Evolutionary conservation across 768 basidiomycete genomes (phyloP).

Genomic region (Boletus barrowsii): DNA sequence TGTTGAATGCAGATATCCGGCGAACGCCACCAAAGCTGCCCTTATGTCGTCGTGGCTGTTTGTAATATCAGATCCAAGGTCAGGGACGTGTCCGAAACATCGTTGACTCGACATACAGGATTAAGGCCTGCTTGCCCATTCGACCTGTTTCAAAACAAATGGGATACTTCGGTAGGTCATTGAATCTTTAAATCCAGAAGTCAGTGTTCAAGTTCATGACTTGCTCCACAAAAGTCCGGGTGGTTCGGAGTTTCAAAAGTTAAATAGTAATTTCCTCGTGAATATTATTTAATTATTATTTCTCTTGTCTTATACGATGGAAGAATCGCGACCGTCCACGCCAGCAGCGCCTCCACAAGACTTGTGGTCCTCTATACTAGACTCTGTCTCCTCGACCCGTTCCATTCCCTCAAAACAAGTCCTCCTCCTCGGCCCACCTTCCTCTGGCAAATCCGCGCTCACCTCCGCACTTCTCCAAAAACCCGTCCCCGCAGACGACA

Average conservation of each 20-base stretch:
- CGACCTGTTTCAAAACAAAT: no score
- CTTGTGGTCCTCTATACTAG: conserved; percentile 90
- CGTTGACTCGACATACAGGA: no score
- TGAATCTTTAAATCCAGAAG: no score
- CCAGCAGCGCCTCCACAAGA: conserved; percentile 76
- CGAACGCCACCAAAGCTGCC: no score
- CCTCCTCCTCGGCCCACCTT: conserved; percentile 76
- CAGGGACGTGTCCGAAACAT: no score
- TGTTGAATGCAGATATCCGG: no score
- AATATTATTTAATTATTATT: neutral
- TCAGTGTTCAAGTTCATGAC: no score
- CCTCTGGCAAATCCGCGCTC: conserved; percentile 75
- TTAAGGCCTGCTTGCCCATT: no score
- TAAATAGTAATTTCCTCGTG: neutral
- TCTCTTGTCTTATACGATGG: conserved; percentile 26
- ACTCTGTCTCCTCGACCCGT: conserved; percentile 78
- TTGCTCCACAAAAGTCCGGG: no score
- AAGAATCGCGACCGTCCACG: conserved; percentile 54
- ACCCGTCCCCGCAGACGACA: conserved; percentile 47
- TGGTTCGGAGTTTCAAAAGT: conserved; percentile 26
- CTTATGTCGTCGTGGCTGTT: no score
- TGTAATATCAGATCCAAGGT: no score
- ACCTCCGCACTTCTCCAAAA: conserved; percentile 72
- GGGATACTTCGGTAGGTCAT: no score
- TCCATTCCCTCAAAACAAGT: conserved; percentile 86